A percentile compares a stretch with the other conserved stretches of the same genome.
Conservation (phyloP, 768 basidiomycete genomes). For the Psilocybe tampanensis region DNA sequence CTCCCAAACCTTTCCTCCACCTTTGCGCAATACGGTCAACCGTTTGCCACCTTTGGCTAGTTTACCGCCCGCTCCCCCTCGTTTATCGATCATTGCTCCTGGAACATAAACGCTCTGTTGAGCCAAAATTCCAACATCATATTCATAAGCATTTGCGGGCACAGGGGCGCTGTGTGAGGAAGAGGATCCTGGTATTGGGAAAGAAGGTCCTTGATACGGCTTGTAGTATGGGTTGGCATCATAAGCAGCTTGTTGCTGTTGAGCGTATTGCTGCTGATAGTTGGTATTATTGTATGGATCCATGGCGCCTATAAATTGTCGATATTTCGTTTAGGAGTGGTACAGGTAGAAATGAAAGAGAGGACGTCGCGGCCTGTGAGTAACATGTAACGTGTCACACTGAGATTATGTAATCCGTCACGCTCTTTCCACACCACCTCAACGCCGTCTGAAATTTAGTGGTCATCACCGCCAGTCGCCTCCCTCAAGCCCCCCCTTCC, state of each 20-base stretch:
- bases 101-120: slow-evolving; percentile 94
- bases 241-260: slow-evolving; percentile 52
- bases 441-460: slow-evolving; percentile 19
- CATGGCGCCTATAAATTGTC: slow-evolving; percentile 32
- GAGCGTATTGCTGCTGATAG: slow-evolving; percentile 53
- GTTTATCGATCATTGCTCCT: slow-evolving; percentile 87
- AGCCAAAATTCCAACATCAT: slow-evolving; percentile 87
- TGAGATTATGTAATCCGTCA: slow-evolving; percentile 29
- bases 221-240: slow-evolving; percentile 85
- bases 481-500: slow-evolving; percentile 27
- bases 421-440: slow-evolving; percentile 3
- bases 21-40: slow-evolving; percentile 92
- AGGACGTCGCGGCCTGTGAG: not conserved
- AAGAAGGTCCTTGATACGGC: slow-evolving; percentile 77
- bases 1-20: slow-evolving; percentile 97
- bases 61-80: slow-evolving; percentile 83
- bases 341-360: not conserved
- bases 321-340: not conserved
- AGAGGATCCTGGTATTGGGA: slow-evolving; percentile 63
- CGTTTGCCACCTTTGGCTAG: slow-evolving; percentile 90
- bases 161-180: slow-evolving; percentile 76
- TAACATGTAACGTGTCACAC: slow-evolving; percentile 3
- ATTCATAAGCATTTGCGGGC: slow-evolving; percentile 90
- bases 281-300: slow-evolving; percentile 46
- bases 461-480: slow-evolving; percentile 30